Evolutionary conservation across 225 moss, liverwort and hornwort species (phyloP).

Genomic region (Neckera pumila): DNA sequence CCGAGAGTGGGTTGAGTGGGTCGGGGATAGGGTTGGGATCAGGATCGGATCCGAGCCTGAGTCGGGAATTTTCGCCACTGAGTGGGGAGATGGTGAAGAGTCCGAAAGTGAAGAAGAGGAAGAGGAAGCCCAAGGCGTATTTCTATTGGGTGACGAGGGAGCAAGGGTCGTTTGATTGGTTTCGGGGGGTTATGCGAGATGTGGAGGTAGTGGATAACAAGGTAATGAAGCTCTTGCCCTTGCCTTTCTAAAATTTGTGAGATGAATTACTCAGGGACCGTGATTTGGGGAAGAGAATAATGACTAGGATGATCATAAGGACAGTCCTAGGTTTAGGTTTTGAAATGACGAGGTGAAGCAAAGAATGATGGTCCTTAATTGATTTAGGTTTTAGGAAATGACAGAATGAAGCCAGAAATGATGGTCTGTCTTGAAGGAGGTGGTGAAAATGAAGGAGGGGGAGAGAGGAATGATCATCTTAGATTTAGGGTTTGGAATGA

Average conservation of each 20-base stretch:
- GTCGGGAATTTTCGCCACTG: neutral
- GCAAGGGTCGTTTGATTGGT: conserved; percentile 98
- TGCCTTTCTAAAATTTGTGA: neutral
- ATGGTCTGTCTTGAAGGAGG: neutral
- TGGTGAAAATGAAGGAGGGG: neutral
- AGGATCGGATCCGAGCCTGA: neutral
- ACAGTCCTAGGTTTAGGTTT: neutral
- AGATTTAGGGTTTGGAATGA: neutral
- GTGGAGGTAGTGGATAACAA: conserved; percentile 78
- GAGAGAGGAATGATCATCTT: neutral
- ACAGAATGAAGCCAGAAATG: neutral
- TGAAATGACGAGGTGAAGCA: neutral
- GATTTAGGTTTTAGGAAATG: neutral
- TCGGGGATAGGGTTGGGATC: neutral
- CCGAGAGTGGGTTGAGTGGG: neutral
- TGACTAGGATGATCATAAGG: neutral
- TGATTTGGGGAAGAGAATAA: neutral
- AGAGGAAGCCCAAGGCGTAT: conserved; percentile 69
- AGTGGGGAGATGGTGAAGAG: neutral
- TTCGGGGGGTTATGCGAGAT: conserved; percentile 89
- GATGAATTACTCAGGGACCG: neutral
- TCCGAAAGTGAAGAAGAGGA: conserved; percentile 12
- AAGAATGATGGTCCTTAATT: neutral
- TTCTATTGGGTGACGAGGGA: conserved; percentile 98
- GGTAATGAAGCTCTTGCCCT: neutral